Conservation (phyloP, 257 asterid genomes). For the Primulina eburnea region DNA sequence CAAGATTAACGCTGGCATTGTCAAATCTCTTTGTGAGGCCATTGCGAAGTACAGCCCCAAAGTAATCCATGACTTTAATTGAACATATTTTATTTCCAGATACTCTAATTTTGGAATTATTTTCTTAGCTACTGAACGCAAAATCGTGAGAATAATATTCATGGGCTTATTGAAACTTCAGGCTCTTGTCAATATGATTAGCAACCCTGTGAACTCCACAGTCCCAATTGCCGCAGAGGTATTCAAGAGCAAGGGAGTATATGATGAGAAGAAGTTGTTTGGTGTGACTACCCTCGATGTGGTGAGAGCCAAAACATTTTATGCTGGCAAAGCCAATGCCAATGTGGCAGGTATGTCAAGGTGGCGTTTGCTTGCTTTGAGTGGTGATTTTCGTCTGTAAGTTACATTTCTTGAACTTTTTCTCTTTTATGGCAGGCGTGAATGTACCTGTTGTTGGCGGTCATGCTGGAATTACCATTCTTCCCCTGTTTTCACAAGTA, state of each 20-base stretch:
- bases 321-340: constrained; percentile 80
- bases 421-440: constrained; percentile 46
- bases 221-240: constrained; percentile 96
- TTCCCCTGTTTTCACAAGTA: constrained; percentile 91
- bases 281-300: constrained; percentile 98
- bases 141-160: constrained; percentile 4
- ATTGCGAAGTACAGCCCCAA: constrained; percentile 81
- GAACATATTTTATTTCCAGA: background rate
- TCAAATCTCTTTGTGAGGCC: constrained; percentile 74
- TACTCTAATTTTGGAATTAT: background rate
- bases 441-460: constrained; percentile 94
- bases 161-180: constrained; percentile 23
- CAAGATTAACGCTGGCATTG: constrained; percentile 87
- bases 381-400: constrained; percentile 3
- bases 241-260: constrained; percentile 76
- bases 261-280: constrained; percentile 62
- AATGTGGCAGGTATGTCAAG: constrained; percentile 63
- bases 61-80: constrained; percentile 33
- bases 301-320: constrained; percentile 89
- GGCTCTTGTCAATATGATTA: constrained; percentile 85
- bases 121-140: background rate
- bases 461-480: constrained; percentile 93
- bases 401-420: background rate
- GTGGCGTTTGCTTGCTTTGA: background rate
- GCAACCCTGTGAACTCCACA: constrained; percentile 91